Base-by-base conservation (phyloP, 345 rosid species). In the Anastatica hierochuntica region DNA sequence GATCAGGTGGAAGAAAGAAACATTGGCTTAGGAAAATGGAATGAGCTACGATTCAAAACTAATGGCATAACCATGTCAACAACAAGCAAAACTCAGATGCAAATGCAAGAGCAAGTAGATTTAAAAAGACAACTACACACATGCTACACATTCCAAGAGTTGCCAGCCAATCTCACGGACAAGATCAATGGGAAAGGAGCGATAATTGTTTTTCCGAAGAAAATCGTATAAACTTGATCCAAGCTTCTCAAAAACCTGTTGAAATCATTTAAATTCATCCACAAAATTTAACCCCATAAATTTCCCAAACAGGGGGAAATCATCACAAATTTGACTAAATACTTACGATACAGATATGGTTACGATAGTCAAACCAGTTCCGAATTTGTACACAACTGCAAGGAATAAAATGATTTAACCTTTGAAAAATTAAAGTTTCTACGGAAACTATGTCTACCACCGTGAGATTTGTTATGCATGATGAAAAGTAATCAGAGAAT, bases 321-420 rank as follows among this genome's bases (percentile, higher is more conserved):
- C 70, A 77, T 74, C 50, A 50, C 77, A 72, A 76, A 51, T 67
- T 67, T 64, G 78, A 62, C 72, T 56, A 78, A 64, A 67, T 71
- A 88, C 96, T 88, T 88, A 88, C 96, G 77, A 88, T 88, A 88
- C 96, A 88, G 55, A 88, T 84, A 88, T 88, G 96, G 85, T 88
- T 88, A 81, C 94, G 96, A 88, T 84, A 81, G 94, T 84, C 96
- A 82, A 88, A 88, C 96, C 96, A 88, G 96, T 84, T 82, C 88
- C 88, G 77, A 78, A 88, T 72, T 79, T 88, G 94, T 60, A 88
- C 96, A 84, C 90, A 88, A 88, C 96, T 88, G 94, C 96, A 88
- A 84, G 74, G 88, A 88, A 82, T 76, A 77, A 79, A 84, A 77
- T 76, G 67, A 79, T 82, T 84, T 72, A 84, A 88, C 85, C 64